Base-by-base conservation (phyloP, 2,329 filamentous ascomycete species). In the Spiromastix sp. region DNA sequence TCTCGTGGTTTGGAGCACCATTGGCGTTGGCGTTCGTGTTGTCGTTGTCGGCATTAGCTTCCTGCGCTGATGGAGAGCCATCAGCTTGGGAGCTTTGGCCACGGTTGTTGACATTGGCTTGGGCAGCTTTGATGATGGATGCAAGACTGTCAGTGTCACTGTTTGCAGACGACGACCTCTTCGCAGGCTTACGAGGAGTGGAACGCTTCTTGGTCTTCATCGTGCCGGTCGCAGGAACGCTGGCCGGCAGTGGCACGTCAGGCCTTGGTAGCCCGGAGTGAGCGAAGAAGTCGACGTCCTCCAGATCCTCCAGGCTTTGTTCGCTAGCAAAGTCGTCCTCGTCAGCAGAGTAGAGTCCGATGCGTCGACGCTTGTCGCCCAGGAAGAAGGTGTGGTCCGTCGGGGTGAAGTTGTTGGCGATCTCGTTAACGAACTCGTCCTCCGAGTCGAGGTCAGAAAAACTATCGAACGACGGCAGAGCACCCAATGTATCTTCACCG, bases 401-500 rank as follows among this genome's bases (percentile, higher is more conserved):
- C 13, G 64, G 59, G 21, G 68, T 57, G 42, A 73, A 68, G 46
- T 86, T 80, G 52, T 84, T 77, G 44, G 85, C 78, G 6, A 93
- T 72, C 37, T 74, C 72, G 56, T 76, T 79, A 49, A 77, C 72
- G 51, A 93, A 85, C 55, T 91, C 85, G 71, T 93, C 85, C 51
- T 94, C 87, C 1, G 83, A 86, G 57, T 94, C 87, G 38, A 94
- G 72, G 50, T 93, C 86, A 16, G 87, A 91, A 47, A 93, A 76
- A 46, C 85, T 82, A 58, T 93, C 84, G 48, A 93, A 93, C 6
- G 71, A 68, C 17, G 82, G 79, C 19, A 91, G 70, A 16, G 73
- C 73, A 63, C 72, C 61, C 43, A 70, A 65, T 38, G 63, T 59
- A 46, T 72, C 65, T 47, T 68, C 61, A 37, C 52, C 21, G 34